Evolutionary conservation across 257 asterid species (phyloP), one percentile per base, ranked within the genome.

Genomic region (Solanum gandarillasii): DNA sequence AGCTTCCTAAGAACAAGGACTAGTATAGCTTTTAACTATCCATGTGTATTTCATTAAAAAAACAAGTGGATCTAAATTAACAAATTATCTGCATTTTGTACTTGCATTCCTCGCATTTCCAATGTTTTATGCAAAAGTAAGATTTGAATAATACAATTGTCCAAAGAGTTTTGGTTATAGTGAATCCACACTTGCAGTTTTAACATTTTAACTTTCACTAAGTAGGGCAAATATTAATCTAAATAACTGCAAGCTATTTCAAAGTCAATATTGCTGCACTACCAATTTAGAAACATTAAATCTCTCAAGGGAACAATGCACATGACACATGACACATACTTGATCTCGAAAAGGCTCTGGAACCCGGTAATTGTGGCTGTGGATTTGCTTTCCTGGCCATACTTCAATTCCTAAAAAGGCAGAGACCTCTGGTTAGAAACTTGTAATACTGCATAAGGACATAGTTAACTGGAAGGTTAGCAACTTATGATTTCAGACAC

Each of bases 321-420:
- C 92, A 86, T 76, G 93, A 81, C 29, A 48, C 60, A 48, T 48
- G 60, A 6, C 62, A 90, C 98, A 89, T 94, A 96, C 98, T 91
- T 94, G 98, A 90, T 93, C 92, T 82, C 85, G 92, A 88, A 93
- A 94, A 82, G 94, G 95, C 76, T 95, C 98, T 31, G 99, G 98
- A 67, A 91, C 91, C 3, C 98, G 96, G 89, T 96, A 96, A 91
- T 95, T 96, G 92, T 96, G 99, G 89, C 99, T 95, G 83, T 96
- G 98, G 85, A 94, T 94, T 93, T 95, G 99, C 91, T 93, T 93
- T 83, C 98, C 98, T 0, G 98, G 98, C 99, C 98, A 96, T 87
- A 89, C 88, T 39, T 95, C 93, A 84, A 96, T 93, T 55, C 99
- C 98, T 96, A 91, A 78, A 91, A 83, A 68, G 86, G 20, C 82